A percentile compares a stretch with the other conserved stretches of the same genome.
Evolutionary conservation across 2,329 filamentous ascomycete species (phyloP).

Genomic region (Fusarium pseudograminearum): DNA sequence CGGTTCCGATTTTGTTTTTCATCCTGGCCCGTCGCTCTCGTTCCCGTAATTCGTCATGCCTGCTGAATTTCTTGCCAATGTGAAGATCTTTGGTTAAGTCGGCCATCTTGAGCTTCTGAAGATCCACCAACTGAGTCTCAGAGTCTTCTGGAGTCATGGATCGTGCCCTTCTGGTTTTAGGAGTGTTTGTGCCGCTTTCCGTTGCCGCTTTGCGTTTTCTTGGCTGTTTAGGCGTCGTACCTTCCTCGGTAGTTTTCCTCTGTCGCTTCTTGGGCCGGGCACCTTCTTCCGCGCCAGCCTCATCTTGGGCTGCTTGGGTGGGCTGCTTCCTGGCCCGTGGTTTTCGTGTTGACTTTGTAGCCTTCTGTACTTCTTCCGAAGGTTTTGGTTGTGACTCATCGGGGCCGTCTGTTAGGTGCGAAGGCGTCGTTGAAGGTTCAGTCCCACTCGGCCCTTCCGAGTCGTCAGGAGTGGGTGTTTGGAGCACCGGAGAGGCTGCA

Average conservation of each 20-base stretch:
- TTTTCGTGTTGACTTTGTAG: conserved; percentile 26
- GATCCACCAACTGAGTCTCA: conserved; percentile 72
- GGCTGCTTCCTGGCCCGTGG: conserved; percentile 38
- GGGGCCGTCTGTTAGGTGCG: conserved; percentile 13
- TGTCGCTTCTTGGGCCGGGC: conserved; percentile 51
- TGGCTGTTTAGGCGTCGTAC: conserved; percentile 35
- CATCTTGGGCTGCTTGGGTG: conserved; percentile 24
- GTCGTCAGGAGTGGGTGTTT: conserved; percentile 30
- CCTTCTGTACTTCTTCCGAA: conserved; percentile 15
- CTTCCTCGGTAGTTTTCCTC: conserved; percentile 47
- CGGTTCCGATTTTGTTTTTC: conserved; percentile 49
- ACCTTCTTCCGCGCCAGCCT: conserved; percentile 34
- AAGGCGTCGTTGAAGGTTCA: conserved; percentile 34
- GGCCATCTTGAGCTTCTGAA: conserved; percentile 75
- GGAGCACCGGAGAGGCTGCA: conserved; percentile 13
- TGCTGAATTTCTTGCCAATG: conserved; percentile 80
- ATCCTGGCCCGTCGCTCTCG: conserved; percentile 66
- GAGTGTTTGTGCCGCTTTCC: conserved; percentile 43
- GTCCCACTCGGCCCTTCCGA: conserved; percentile 26
- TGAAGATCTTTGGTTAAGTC: conserved; percentile 77
- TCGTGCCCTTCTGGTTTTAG: conserved; percentile 55
- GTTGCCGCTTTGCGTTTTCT: conserved; percentile 48
- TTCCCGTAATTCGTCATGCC: conserved; percentile 77
- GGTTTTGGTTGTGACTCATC: conserved; percentile 23
- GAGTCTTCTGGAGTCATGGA: conserved; percentile 72